Base-by-base conservation (phyloP, 495 filamentous ascomycete genomes). In the Hapsidospora chrysogenum region DNA sequence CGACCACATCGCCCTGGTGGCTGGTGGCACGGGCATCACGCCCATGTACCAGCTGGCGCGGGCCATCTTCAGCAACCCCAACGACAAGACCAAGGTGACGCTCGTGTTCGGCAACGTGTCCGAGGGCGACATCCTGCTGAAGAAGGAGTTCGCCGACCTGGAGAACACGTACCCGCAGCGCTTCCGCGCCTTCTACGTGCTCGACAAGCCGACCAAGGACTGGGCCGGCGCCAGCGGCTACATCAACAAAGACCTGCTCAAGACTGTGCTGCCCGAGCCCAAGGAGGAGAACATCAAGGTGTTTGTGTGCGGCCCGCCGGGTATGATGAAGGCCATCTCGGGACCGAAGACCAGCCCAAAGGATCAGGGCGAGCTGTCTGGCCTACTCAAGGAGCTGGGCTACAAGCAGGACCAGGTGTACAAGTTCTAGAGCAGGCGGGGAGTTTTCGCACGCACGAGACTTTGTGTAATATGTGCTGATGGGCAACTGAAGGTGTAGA, bases 51-150 rank as follows among this genome's bases (percentile, higher is more conserved):
- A 97, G 70, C 72, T 97, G 22, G 58, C 67, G 35, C 70, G 80
- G 14, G 64, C 76, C 32, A 92, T 96, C 63, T 89, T 93, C 74
- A 80, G 76, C 58, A 92, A 94, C 69, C 87, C 87, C 29, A 74
- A 86, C 18, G 87, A 94, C 64, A 79, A 81, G 71, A 94, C 87
- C 48, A 92, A 93, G 66, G 83, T 96, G 20, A 94, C 86, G 14
- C 71, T 96, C 10, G 72, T 96, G 11, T 93, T 86, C 52, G 86
- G 82, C 44, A 94, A 93, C 55, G 58, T 92, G 31, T 63, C 49
- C 16, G 81, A 93, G 60, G 72, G 85, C 26, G 86, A 96, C 47
- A 86, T 94, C 38, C 66, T 96, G 18, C 58, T 94, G 48, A 86
- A 83, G 72, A 63, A 70, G 41, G 83, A 94, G 64, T 67, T 85